Conservation (phyloP, 176 grass and related monocot genomes). For the Puya raimondii region DNA sequence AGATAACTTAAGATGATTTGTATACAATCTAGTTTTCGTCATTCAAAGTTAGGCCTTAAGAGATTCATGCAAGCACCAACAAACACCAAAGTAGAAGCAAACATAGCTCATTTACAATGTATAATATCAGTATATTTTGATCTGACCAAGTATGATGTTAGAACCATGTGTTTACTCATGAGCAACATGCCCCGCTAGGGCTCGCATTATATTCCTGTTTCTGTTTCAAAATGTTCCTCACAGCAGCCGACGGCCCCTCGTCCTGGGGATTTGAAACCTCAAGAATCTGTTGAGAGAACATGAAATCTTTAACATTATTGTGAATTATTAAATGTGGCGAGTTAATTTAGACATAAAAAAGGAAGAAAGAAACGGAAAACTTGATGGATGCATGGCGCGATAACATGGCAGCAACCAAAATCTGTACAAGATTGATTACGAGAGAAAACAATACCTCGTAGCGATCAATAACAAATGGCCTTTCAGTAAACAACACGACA, state of each 20-base stretch:
- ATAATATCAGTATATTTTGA: neutral
- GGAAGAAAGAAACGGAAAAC: neutral
- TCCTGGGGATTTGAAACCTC: slow-evolving; percentile 78
- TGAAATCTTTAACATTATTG: slow-evolving; percentile 7
- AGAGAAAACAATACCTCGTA: neutral
- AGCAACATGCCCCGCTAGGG: slow-evolving; percentile 52
- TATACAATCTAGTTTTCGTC: neutral
- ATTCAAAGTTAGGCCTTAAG: neutral
- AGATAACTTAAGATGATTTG: neutral
- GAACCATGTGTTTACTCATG: neutral
- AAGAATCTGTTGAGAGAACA: slow-evolving; percentile 45
- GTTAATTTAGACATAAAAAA: neutral
- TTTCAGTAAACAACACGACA: too few species aligned
- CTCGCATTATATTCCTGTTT: slow-evolving; percentile 57
- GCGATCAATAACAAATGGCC: too few species aligned
- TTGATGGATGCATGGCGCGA: neutral
- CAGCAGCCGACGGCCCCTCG: slow-evolving; percentile 65
- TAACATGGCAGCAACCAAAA: too few species aligned
- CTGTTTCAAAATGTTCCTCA: slow-evolving; percentile 72
- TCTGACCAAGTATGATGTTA: neutral
- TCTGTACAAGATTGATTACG: neutral
- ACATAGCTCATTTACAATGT: neutral
- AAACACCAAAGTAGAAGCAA: neutral
- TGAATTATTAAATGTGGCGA: too few species aligned
- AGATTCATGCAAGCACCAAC: neutral